A percentile compares a stretch with the other conserved stretches of the same genome.
Evolutionary conservation across 1,284 basidiomycete species (phyloP).

Genomic region (Xerocomus nothofagi): DNA sequence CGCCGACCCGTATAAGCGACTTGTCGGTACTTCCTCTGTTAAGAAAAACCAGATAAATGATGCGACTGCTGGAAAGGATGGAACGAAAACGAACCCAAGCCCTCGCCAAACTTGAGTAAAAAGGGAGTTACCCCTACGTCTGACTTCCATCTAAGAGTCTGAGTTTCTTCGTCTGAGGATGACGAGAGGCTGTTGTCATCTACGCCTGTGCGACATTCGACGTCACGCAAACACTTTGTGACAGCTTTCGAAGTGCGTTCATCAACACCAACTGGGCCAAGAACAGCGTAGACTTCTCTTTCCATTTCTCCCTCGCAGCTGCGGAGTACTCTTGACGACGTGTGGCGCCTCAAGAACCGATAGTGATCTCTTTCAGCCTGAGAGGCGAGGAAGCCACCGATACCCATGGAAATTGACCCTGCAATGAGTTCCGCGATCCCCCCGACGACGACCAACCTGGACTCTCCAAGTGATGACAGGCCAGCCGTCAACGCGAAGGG

Average conservation of each 20-base stretch:
- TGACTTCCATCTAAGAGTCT: slow-evolving; percentile 60
- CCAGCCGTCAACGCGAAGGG: slow-evolving; percentile 91
- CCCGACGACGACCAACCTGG: slow-evolving; percentile 85
- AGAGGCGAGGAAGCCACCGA: slow-evolving; percentile 95
- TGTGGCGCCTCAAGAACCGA: slow-evolving; percentile 76
- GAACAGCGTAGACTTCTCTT: slow-evolving; percentile 86
- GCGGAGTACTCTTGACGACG: slow-evolving; percentile 78
- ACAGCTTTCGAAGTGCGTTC: slow-evolving; percentile 79
- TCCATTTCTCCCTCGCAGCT: slow-evolving; percentile 95
- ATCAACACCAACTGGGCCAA: slow-evolving; percentile 88
- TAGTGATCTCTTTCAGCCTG: slow-evolving; percentile 96
- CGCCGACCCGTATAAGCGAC: slow-evolving; percentile 77
- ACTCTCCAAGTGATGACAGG: slow-evolving; percentile 87
- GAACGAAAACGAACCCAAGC: slow-evolving; percentile 59
- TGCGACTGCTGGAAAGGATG: not conserved
- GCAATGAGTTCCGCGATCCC: slow-evolving; percentile 92
- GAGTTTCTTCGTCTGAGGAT: slow-evolving; percentile 48
- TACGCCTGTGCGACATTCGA: slow-evolving; percentile 51
- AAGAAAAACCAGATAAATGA: not conserved
- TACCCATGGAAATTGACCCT: slow-evolving; percentile 96
- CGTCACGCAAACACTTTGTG: slow-evolving; percentile 68
- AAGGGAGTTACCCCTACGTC: slow-evolving; percentile 87
- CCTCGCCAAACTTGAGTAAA: slow-evolving; percentile 90
- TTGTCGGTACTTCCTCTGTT: slow-evolving; percentile 78
- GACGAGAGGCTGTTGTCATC: slow-evolving; percentile 21